Evolutionary conservation across 2,329 filamentous ascomycete genomes (phyloP).

Genomic region (Arthrocladium fulminans): DNA sequence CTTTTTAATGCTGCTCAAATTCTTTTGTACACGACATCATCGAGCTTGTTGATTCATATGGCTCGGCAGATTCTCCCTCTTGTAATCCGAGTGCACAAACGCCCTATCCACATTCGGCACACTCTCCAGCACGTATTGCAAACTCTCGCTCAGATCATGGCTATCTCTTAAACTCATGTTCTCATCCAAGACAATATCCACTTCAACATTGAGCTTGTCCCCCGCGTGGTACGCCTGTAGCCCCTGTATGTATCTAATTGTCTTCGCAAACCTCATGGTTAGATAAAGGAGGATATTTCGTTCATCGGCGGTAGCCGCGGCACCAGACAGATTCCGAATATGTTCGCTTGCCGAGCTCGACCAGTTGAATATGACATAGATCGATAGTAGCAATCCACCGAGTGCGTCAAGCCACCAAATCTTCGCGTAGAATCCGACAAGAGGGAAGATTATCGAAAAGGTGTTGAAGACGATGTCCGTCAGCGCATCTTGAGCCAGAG

Average conservation of each 20-base stretch:
- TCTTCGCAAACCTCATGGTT: slow-evolving; percentile 86
- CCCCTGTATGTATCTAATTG: slow-evolving; percentile 77
- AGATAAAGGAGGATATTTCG: slow-evolving; percentile 80
- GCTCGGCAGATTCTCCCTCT: slow-evolving; percentile 35
- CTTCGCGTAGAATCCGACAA: slow-evolving; percentile 64
- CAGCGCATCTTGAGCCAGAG: slow-evolving; percentile 59
- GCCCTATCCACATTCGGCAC: slow-evolving; percentile 69
- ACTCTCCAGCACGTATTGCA: slow-evolving; percentile 78
- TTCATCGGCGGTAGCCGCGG: slow-evolving; percentile 69
- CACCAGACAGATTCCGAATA: slow-evolving; percentile 71
- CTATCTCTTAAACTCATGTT: slow-evolving; percentile 66
- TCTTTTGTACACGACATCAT: too few species aligned
- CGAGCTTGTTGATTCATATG: slow-evolving; percentile 28
- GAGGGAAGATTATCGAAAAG: slow-evolving; percentile 79
- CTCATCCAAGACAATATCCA: slow-evolving; percentile 75
- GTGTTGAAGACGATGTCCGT: slow-evolving; percentile 85
- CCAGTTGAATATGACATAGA: slow-evolving; percentile 75
- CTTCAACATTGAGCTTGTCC: slow-evolving; percentile 74
- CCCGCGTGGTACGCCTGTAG: slow-evolving; percentile 77
- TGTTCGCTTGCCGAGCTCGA: slow-evolving; percentile 63
- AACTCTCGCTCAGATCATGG: slow-evolving; percentile 67
- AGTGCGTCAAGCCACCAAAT: slow-evolving; percentile 80
- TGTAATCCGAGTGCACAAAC: slow-evolving; percentile 49
- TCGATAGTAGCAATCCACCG: slow-evolving; percentile 67
- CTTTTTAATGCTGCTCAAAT: too few species aligned